Evolutionary conservation across 2,329 filamentous ascomycete genomes (phyloP).

Genomic region (Diaporthe caulivora): DNA sequence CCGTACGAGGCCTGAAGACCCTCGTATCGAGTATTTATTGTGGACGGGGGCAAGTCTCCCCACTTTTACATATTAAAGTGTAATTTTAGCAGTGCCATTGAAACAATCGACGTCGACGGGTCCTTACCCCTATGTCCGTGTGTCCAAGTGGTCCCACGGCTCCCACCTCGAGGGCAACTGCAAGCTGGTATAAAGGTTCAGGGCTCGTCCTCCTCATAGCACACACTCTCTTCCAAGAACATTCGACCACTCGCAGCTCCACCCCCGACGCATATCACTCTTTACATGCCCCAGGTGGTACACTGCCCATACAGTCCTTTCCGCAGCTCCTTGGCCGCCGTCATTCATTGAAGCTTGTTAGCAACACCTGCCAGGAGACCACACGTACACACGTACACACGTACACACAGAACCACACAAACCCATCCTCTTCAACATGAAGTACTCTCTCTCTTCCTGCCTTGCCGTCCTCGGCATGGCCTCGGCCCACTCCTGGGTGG

Average conservation of each 20-base stretch:
- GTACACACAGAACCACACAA: not conserved
- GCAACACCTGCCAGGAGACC: not conserved
- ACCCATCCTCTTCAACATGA: conserved; percentile 18
- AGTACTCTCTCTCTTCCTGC: conserved; percentile 27
- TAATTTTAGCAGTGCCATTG: conserved; percentile 21
- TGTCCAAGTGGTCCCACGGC: not conserved
- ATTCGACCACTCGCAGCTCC: conserved; percentile 24
- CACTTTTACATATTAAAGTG: conserved; percentile 22
- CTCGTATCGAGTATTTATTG: conserved; percentile 27
- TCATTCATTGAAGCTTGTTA: conserved; percentile 18
- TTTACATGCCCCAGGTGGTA: conserved; percentile 6
- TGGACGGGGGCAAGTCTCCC: conserved; percentile 5
- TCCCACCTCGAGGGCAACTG: not conserved
- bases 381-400: not conserved
- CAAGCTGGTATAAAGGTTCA: conserved; percentile 7
- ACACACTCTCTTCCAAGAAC: conserved; percentile 7
- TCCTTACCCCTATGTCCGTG: conserved; percentile 23
- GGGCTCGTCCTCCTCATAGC: not conserved
- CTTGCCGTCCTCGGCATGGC: conserved; percentile 24
- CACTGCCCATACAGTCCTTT: conserved; percentile 24
- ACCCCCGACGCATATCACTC: conserved; percentile 28
- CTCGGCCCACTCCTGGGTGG: conserved; percentile 22
- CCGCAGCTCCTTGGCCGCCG: conserved; percentile 2
- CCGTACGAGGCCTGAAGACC: conserved; percentile 16
- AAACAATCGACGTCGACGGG: conserved; percentile 20